Percentiles rank a stretch among this genome's conserved stretches.
Evolutionary conservation across 1,284 basidiomycete genomes (phyloP).

Genomic region (Naganishia sp.): DNA sequence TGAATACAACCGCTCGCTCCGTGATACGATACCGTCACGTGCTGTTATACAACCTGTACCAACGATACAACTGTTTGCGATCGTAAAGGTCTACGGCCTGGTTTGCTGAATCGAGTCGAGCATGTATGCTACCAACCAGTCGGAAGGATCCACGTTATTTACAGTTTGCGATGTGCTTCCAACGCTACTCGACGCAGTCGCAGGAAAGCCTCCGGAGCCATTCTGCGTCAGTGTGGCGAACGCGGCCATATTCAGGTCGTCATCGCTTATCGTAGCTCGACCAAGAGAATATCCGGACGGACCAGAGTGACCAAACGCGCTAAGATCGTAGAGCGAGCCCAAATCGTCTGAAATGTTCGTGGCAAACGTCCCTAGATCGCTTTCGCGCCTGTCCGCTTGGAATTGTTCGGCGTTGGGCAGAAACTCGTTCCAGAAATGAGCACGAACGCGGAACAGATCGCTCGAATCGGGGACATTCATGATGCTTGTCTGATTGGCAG

Average conservation of each 20-base stretch:
- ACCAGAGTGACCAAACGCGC: neutral
- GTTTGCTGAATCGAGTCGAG: constrained; percentile 5
- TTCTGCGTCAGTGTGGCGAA: constrained; percentile 9
- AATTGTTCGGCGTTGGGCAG: constrained; percentile 18
- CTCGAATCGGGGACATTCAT: constrained; percentile 18
- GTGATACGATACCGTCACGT: neutral
- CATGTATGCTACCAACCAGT: constrained; percentile 24
- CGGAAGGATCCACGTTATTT: constrained; percentile 13
- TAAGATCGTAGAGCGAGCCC: constrained; percentile 19
- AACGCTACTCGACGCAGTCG: neutral
- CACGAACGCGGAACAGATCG: constrained; percentile 20
- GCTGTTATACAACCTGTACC: neutral
- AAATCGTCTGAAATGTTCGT: constrained; percentile 16
- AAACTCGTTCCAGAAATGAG: constrained; percentile 27
- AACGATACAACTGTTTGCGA: too few relatives aligned
- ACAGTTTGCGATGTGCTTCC: neutral
- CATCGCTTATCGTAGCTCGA: neutral
- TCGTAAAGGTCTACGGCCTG: neutral
- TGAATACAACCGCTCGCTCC: neutral
- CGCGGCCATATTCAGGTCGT: constrained; percentile 9
- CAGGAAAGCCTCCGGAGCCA: neutral
- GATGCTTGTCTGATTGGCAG: neutral
- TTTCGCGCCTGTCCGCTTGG: constrained; percentile 18
- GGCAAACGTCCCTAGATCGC: constrained; percentile 14
- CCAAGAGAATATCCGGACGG: neutral